Base-by-base conservation (phyloP, 2,329 filamentous ascomycete genomes). In the Dothideomycetidae sp. region DNA sequence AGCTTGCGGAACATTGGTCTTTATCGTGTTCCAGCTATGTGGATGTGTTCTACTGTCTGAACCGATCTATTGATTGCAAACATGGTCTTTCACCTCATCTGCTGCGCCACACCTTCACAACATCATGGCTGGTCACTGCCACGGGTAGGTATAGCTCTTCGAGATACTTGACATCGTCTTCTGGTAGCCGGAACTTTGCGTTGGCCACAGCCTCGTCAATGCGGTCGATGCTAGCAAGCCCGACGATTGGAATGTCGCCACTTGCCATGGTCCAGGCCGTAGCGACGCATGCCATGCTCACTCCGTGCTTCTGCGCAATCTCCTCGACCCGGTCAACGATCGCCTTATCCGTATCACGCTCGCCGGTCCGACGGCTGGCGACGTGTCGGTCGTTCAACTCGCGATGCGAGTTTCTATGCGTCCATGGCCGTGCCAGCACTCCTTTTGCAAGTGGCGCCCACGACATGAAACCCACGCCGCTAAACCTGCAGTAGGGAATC, bases 201-300 rank as follows among this genome's bases (percentile, higher is more conserved):
- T 56, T 59, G 21, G 53, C 60, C 10, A 66, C 46, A 5, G 64
- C 64, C 49, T 70, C 65, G 16, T 71, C 67, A 40, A 70, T 61
- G 31, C 67, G 51, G 36, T 57, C 60, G 10, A 57, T 55, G 34
- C 58, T 65, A 32, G 59, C 64, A 45, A 70, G 67, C 2, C 67
- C 67, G 36, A 70, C 62, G 37, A 70, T 69, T 1, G 66, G 67
- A 40, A 57, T 62, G 1, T 62, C 52, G 3, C 63, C 58, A n/a
- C 40, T 33, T 29, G 42, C 42, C 31, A 42, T 44, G 31, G 42
- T 44, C 77, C 77, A 81, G 3, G 73, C 75, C 39, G 76, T 62
- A 1, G 73, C 67, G 13, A 81, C 68, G 40, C 77, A 68, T 32
- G 71, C 69, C 68, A 81, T 80, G 44, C 64, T 70, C 50, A 70